Base-by-base conservation (phyloP, 129 eudicot species). In the Centella asiatica region DNA sequence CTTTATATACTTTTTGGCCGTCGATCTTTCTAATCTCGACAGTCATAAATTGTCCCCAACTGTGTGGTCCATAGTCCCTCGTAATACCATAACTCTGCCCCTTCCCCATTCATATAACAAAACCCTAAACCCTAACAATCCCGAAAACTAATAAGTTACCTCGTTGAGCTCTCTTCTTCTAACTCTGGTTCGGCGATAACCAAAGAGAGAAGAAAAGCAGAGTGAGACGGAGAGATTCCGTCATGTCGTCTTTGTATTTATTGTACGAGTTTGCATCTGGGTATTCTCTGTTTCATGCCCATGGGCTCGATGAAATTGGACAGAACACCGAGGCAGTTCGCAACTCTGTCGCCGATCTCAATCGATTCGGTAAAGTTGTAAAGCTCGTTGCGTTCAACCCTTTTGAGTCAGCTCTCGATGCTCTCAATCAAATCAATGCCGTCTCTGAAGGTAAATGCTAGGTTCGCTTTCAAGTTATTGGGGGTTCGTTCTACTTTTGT, bases 241-340 rank as follows among this genome's bases (percentile, higher is more conserved):
- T 48, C 52, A 90, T 86, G 95, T 79, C 85, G 95, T 79, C 85
- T 45, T 71, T 82, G 50, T 81, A 86, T 55, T 47, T 86, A 12
- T 71, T 86, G 20, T 81, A 81, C 72, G 97, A 90, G 48, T 90
- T 95, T 5, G 86, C 97, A 2, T 86, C 94, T 0, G 95, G 97
- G 2, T 86, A 83, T 61, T 83, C 69, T 0, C 40, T 86, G 60
- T 79, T 90, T 28, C 5, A 55, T 20, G 95, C 85, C 0, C 81
- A 81, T 36, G 97, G 97, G 1, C 18, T 86, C 1, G 97, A 90
- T 67, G 94, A 90, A 71, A 86, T 90, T 26, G 95, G 94, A 0
- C 94, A 83, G 69, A 90, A 90, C 74, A 83, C 94, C 10, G 95
- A 90, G 74, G 95, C 94, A 0, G 89, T 90, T 59, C 77, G 95